phyloP scores from a whole-genome alignment of 306 rosid species.

The Ochetophila trinervis region DNA sequence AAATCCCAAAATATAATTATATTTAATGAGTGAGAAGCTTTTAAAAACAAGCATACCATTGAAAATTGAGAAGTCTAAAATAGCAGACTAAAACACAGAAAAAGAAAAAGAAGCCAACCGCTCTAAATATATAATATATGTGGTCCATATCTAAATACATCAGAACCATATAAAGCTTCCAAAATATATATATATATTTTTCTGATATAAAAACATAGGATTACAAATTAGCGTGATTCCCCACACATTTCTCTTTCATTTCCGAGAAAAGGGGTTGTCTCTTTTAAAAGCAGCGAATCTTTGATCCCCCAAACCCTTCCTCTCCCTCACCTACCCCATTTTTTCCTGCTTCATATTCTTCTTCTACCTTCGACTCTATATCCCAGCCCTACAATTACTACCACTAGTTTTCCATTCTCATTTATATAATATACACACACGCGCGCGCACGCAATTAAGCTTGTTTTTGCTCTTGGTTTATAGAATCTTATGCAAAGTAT shows the following conservation, averaged over 20 bases:
- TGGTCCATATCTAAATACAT: conserved; percentile 35
- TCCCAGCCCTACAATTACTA: background rate
- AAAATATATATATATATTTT: background rate
- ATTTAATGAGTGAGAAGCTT: too few relatives aligned
- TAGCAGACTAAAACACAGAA: background rate
- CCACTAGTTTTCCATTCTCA: too few relatives aligned
- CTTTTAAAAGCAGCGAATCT: conserved; percentile 60
- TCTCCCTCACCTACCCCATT: background rate
- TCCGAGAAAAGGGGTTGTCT: conserved; percentile 76
- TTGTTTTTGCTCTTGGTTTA: too few relatives aligned
- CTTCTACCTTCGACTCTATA: conserved; percentile 3
- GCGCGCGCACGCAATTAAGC: too few relatives aligned
- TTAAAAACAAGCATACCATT: too few relatives aligned
- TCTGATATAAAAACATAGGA: conserved; percentile 43
- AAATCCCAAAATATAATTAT: too few relatives aligned
- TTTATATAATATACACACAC: too few relatives aligned
- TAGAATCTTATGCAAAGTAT: background rate
- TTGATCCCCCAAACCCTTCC: conserved; percentile 17
- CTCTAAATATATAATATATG: background rate
- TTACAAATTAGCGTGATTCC: conserved; percentile 60
- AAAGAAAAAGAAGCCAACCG: background rate
- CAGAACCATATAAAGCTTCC: too few relatives aligned
- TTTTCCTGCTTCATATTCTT: background rate
- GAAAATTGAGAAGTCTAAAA: background rate
- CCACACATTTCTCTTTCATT: conserved; percentile 72